Evolutionary conservation across 768 basidiomycete genomes (phyloP), one percentile per base, ranked within the genome.

Genomic region (Mycena capillaripes): DNA sequence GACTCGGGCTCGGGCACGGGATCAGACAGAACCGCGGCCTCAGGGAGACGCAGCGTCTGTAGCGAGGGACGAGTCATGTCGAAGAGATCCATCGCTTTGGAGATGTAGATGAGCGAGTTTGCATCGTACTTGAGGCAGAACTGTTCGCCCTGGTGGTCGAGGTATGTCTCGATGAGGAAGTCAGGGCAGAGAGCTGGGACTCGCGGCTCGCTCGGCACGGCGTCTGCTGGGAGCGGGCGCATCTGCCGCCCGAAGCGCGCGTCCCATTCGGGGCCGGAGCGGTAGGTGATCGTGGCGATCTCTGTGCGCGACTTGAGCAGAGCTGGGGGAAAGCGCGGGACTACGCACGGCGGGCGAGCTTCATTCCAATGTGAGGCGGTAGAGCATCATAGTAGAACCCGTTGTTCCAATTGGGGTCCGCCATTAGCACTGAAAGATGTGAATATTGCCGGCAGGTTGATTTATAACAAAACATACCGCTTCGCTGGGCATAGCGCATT

Each of bases 91-190:
- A 99, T 99, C 36, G 98, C 98, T 83, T 99, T 99, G 7, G 96
- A 97, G 71, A 99, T 91, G 86, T 99, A 99, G 75, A 99, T 96
- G 82, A 99, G 92, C 2, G 97, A 98, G 84, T 99, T 99, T 69
- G 98, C 97, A 80, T 99, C 98, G 81, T 99, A 99, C 80, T 98
- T 99, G 68, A 99, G 86, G 81, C 98, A 99, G 84, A 99, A 99
- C 77, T 96, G 91, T 82, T 98, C 97, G 61, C 97, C 97, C 91
- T 97, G 87, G 82, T 98, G 96, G 80, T 99, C 98, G 57, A 99
- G 92, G 80, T 99, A 99, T 0, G 98, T 98, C 82, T 99, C 98
- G 76, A 99, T 99, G 65, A 98, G 89, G 81, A 98, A 99, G 80
- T 99, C 98, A 21, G 98, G 97, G 78, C 97, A 98, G 0, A 99